Conservation (phyloP, 164 flowering plant genomes). For the Magnolia officinalis region DNA sequence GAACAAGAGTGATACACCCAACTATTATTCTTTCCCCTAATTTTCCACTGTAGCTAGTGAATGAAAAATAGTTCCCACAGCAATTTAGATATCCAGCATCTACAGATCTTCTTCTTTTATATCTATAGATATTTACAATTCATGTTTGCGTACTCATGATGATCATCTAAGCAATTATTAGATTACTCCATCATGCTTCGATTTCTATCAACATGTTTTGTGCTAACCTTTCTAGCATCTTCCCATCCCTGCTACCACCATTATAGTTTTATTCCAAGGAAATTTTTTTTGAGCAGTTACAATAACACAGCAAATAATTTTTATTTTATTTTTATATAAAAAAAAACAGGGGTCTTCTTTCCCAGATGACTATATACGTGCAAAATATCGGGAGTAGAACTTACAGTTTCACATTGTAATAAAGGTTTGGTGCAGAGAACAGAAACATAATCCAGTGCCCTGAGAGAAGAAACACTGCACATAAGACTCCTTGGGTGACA, state of each 20-base stretch:
- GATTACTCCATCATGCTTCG: no score
- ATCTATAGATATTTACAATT: no score
- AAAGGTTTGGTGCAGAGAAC: slow-evolving; percentile 64
- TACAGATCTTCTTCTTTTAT: no score
- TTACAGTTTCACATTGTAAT: slow-evolving; percentile 76
- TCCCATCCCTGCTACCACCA: not conserved
- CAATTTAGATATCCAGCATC: no score
- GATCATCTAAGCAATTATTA: no score
- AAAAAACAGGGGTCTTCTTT: not conserved
- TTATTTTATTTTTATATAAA: no score
- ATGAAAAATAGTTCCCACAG: no score
- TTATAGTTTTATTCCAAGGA: not conserved
- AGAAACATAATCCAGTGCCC: slow-evolving; percentile 92
- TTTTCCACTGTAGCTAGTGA: no score
- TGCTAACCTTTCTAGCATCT: not conserved
- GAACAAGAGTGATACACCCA: no score
- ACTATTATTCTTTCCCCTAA: no score
- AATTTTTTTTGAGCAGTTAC: not conserved
- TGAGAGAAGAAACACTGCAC: slow-evolving; percentile 60
- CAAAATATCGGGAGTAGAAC: slow-evolving; percentile 24
- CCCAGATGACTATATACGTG: not conserved
- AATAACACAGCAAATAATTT: not conserved
- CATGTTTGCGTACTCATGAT: no score
- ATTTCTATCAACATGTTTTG: no score
- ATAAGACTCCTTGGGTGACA: slow-evolving; percentile 55